phyloP scores from a whole-genome alignment of 441 rosid species.

The Croton setiger region DNA sequence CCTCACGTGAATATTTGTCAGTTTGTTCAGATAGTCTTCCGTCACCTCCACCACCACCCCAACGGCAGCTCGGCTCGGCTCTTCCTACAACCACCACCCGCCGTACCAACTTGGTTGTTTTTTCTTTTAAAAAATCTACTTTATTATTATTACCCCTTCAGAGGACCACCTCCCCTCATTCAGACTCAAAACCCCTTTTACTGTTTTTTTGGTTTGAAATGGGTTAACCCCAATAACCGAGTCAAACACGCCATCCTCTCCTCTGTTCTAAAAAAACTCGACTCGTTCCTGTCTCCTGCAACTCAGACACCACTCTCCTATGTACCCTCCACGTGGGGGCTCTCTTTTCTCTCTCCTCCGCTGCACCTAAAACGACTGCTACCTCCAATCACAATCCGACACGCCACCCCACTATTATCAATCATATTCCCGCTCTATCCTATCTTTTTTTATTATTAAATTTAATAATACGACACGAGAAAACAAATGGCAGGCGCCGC shows the following conservation, averaged over 20 bases:
- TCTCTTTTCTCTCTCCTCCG: background rate
- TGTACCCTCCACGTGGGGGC: conserved; percentile 50
- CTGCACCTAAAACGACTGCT: conserved; percentile 9
- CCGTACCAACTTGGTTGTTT: background rate
- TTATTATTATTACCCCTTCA: background rate
- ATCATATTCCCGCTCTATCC: background rate
- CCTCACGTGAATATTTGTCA: conserved; percentile 45
- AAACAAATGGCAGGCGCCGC: conserved; percentile 38
- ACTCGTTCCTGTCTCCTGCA: conserved; percentile 58
- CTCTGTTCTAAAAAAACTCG: background rate
- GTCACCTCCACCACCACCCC: conserved; percentile 3
- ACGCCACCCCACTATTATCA: conserved; percentile 26
- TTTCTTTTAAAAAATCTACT: no score
- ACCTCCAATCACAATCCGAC: conserved; percentile 34
- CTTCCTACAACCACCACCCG: background rate
- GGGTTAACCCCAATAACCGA: conserved; percentile 21
- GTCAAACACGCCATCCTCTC: conserved; percentile 43
- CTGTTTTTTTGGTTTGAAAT: background rate
- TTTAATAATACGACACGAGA: background rate
- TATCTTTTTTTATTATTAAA: no score
- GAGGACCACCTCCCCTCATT: conserved; percentile 7
- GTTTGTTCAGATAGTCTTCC: conserved; percentile 5
- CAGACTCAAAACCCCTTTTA: background rate
- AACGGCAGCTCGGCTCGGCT: background rate
- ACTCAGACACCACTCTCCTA: conserved; percentile 44